A percentile compares a stretch with the other conserved stretches of the same genome.
Evolutionary conservation across 495 filamentous ascomycete genomes (phyloP).

Genomic region (Aspergillus campestris): DNA sequence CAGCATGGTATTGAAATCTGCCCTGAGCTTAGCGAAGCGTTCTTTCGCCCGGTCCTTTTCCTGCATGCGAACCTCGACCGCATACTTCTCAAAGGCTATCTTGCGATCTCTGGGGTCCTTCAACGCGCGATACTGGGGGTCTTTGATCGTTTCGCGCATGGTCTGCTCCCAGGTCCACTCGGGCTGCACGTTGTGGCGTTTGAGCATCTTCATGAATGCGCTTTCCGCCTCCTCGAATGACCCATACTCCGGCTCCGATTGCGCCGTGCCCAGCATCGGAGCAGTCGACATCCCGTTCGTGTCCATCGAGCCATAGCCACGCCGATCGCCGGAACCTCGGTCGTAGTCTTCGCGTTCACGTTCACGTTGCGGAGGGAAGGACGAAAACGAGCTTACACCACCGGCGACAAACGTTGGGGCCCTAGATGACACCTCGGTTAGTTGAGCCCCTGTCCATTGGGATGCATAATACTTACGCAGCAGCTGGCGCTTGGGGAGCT

Average conservation of each 20-base stretch:
- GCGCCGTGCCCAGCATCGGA: constrained; percentile 53
- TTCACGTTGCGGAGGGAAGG: constrained; percentile 39
- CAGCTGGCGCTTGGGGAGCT: constrained; percentile 35
- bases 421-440: constrained; percentile 34
- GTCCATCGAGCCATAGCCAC: constrained; percentile 49
- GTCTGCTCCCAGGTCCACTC: constrained; percentile 92
- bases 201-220: constrained; percentile 87
- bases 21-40: constrained; percentile 82
- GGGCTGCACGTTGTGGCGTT: constrained; percentile 72
- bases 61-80: constrained; percentile 78
- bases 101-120: constrained; percentile 92
- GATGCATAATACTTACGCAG: constrained; percentile 48
- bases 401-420: constrained; percentile 61
- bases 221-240: constrained; percentile 87
- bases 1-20: constrained; percentile 94
- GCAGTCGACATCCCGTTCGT: constrained; percentile 49
- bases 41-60: constrained; percentile 95
- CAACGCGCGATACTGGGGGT: constrained; percentile 87
- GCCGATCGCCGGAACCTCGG: constrained; percentile 54
- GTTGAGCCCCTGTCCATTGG: background rate
- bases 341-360: constrained; percentile 50
- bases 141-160: constrained; percentile 81
- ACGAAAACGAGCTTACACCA: constrained; percentile 47
- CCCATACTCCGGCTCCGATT: constrained; percentile 73
- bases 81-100: constrained; percentile 91